Evolutionary conservation across 2,329 filamentous ascomycete genomes (phyloP).

Genomic region (Paecilomyces formosus): DNA sequence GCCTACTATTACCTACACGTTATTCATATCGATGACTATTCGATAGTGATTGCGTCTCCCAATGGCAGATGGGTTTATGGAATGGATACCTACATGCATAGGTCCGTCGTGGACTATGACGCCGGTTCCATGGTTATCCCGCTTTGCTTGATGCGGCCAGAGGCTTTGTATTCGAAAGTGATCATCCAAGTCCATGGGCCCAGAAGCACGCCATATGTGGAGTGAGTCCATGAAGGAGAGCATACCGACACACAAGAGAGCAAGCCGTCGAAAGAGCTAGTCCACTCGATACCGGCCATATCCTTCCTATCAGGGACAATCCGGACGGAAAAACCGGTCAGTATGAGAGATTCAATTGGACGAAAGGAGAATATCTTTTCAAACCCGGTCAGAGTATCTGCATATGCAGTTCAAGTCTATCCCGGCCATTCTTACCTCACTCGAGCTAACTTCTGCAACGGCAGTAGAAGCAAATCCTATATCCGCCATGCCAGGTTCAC

Average conservation of each 20-base stretch:
- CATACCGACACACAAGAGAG: neutral
- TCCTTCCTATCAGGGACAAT: conserved; percentile 36
- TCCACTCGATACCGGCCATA: conserved; percentile 5
- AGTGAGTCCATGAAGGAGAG: neutral
- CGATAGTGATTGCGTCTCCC: neutral
- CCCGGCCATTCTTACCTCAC: neutral
- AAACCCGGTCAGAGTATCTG: neutral
- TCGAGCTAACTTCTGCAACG: neutral
- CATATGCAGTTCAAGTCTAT: neutral
- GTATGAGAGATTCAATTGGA: neutral
- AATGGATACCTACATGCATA: neutral
- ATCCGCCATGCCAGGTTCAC: neutral
- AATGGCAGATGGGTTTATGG: neutral
- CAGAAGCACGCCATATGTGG: neutral
- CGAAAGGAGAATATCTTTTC: neutral
- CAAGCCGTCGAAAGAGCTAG: neutral
- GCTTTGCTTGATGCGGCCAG: neutral
- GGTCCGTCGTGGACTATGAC: neutral
- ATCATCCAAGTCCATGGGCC: neutral
- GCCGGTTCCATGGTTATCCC: neutral
- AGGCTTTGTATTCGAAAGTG: neutral
- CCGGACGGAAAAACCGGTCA: conserved; percentile 35
- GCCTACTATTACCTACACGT: neutral
- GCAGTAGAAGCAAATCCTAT: neutral
- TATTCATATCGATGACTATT: neutral